phyloP scores from a whole-genome alignment of 768 basidiomycete genomes.

The Mycena leptocephala region DNA sequence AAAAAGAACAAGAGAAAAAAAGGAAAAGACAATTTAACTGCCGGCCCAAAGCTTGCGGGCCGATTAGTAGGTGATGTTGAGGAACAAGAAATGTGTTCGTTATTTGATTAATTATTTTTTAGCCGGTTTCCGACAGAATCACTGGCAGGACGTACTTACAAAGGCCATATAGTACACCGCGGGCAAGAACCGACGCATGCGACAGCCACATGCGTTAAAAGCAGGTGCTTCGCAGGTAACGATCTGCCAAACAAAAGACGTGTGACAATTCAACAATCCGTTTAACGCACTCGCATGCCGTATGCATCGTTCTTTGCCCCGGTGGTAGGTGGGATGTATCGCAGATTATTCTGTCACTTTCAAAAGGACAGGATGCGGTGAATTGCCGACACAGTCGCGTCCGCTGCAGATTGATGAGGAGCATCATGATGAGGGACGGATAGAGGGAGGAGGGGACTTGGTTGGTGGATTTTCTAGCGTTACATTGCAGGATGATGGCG shows the following conservation, averaged over 20 bases:
- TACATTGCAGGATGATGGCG: conserved; percentile 73
- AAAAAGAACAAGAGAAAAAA: too few relatives aligned
- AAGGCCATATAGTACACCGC: neutral
- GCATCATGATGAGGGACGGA: conserved; percentile 50
- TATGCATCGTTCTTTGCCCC: too few relatives aligned
- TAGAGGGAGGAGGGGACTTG: conserved; percentile 71
- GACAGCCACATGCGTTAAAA: too few relatives aligned
- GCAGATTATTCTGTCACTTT: conserved; percentile 87
- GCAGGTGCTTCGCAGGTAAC: too few relatives aligned
- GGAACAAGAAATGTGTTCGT: neutral
- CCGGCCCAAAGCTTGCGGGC: too few relatives aligned
- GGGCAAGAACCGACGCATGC: too few relatives aligned
- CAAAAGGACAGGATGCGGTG: conserved; percentile 87
- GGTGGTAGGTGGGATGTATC: too few relatives aligned
- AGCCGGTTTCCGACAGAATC: neutral
- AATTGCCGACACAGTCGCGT: conserved; percentile 93
- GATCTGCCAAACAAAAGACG: too few relatives aligned
- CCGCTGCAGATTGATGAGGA: conserved; percentile 88
- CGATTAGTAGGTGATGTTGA: neutral
- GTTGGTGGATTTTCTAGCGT: conserved; percentile 88
- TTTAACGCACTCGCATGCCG: too few relatives aligned
- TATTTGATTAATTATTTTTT: neutral
- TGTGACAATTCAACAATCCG: too few relatives aligned
- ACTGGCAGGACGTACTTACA: neutral
- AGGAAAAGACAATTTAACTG: too few relatives aligned